Conservation (phyloP, 164 flowering plant species). For the Euptelea pleiosperma region DNA sequence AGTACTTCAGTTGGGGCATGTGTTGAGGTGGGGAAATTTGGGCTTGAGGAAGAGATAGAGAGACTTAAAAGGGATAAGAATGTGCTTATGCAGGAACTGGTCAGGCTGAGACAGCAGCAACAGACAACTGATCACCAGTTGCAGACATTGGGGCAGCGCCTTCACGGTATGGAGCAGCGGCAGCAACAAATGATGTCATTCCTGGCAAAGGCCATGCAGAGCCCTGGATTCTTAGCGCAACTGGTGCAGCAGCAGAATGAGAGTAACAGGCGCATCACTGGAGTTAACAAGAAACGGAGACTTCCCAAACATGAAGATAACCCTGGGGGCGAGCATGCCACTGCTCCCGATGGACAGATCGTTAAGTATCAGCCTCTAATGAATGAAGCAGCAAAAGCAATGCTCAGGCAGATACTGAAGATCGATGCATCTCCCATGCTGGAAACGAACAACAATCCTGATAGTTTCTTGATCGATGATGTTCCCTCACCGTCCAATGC, state of each 20-base stretch:
- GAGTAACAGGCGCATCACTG: conserved; percentile 56
- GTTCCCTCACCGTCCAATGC: conserved; percentile 33
- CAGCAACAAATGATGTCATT: conserved; percentile 99
- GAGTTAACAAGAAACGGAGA: conserved; percentile 77
- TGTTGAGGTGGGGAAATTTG: conserved; percentile 97
- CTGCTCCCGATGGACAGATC: conserved; percentile 67
- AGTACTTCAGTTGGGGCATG: conserved; percentile 73
- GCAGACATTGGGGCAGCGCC: conserved; percentile 77
- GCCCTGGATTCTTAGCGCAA: conserved; percentile 87
- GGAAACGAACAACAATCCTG: conserved; percentile 35
- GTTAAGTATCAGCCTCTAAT: conserved; percentile 73
- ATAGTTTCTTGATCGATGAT: conserved; percentile 41
- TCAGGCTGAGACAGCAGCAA: conserved; percentile 92
- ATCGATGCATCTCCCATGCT: conserved; percentile 41
- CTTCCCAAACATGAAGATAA: conserved; percentile 61
- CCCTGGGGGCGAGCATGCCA: conserved; percentile 26
- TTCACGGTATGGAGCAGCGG: conserved; percentile 96
- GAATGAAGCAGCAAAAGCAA: conserved; percentile 76
- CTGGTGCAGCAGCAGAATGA: conserved; percentile 87
- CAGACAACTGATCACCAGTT: conserved; percentile 84
- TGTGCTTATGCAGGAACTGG: conserved; percentile 95
- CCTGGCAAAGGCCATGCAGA: conserved; percentile 89
- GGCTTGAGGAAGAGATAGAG: conserved; percentile 95
- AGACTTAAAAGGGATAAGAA: conserved; percentile 92
- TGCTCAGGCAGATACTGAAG: conserved; percentile 68